Base-by-base conservation (phyloP, 164 flowering plant genomes). In the Tetrastigma voinierianum region DNA sequence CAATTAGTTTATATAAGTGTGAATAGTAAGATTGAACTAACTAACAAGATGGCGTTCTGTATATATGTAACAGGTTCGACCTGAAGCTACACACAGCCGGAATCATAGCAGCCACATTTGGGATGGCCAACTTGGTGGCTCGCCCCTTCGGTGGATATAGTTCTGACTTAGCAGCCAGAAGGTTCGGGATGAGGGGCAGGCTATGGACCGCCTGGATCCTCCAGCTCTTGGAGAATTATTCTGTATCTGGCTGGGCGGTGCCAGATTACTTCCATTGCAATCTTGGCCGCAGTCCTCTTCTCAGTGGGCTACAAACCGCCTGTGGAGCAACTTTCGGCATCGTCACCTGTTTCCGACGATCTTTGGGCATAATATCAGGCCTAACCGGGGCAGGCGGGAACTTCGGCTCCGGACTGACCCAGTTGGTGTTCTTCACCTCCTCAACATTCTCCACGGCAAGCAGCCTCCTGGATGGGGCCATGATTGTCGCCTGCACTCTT, bases 61-160 rank as follows among this genome's bases (percentile, higher is more conserved):
- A n/a, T n/a, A 23, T 8, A 5, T 24, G 9, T n/a, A 4, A 52
- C 74, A 83, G 86, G 72, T 85, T 85, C 43, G 66, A 87, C 64
- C 87, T 89, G 10, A 88, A 87, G 67, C 91, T 91, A 14, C 94
- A 86, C 75, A 83, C 87, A 0, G 92, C 94, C 0, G 97, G 97
- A 10, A 71, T 76, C 40, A 81, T 91, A 12, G 94, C 94, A 0
- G 92, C 94, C 0, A 62, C 77, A 8, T 91, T 86, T 23, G 97
- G 97, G 1, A 83, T 91, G 90, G 89, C 94, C 2, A 91, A 91
- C 74, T 16, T 89, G 11, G 52, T 81, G 2, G 84, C 92, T 12
- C 88, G 96, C 7, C 91, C 93, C 1, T 71, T 83, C 3, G 96
- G 96, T 0, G 96, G 96, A 4, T 81, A 47, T 20, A 70, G 79